Conservation (phyloP, 257 asterid genomes). For the Petunia secreta region DNA sequence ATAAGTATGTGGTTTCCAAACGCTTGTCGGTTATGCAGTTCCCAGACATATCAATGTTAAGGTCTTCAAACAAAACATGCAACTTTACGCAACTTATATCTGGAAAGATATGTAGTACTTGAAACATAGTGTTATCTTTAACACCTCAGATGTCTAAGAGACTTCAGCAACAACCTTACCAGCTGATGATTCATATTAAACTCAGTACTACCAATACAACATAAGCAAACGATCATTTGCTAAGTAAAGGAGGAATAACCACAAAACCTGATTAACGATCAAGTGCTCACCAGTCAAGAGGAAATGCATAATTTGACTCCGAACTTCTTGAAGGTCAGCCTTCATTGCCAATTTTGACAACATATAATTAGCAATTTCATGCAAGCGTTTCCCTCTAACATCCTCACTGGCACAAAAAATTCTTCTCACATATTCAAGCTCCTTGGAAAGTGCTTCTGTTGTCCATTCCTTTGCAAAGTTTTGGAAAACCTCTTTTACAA, state of each 20-base stretch:
- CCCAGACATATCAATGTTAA: conserved; percentile 21
- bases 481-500: conserved; percentile 91
- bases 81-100: neutral
- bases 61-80: conserved; percentile 7
- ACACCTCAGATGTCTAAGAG: neutral
- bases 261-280: neutral
- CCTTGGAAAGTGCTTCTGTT: conserved; percentile 74
- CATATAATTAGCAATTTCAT: conserved; percentile 64
- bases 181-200: conserved; percentile 18
- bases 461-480: conserved; percentile 88
- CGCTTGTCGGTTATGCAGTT: too few relatives aligned
- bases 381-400: conserved; percentile 75
- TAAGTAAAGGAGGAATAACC: conserved; percentile 4
- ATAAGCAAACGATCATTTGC: conserved; percentile 4
- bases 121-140: neutral
- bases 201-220: conserved; percentile 5
- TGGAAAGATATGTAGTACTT: neutral
- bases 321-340: conserved; percentile 69
- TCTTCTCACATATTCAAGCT: conserved; percentile 78
- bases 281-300: conserved; percentile 64
- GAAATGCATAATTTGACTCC: conserved; percentile 59
- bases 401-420: conserved; percentile 78
- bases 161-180: neutral
- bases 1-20: neutral
- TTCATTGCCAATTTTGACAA: conserved; percentile 60